Conservation (phyloP, 768 basidiomycete genomes). For the Amanita polypyramis region DNA sequence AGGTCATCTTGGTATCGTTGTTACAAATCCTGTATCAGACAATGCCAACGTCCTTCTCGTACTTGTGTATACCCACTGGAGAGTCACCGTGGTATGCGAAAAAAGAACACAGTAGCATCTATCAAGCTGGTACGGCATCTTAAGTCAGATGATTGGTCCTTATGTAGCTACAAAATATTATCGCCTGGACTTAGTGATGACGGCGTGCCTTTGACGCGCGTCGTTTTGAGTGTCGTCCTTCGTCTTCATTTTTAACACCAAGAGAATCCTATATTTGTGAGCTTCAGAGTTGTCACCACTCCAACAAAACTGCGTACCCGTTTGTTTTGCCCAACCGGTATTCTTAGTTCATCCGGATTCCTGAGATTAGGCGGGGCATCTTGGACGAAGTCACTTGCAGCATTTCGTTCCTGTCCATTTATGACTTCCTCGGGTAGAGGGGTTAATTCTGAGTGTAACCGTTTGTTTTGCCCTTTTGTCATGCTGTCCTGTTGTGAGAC, state of each 20-base stretch:
- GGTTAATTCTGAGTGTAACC: slow-evolving; percentile 31
- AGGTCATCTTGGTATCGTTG: slow-evolving; percentile 20
- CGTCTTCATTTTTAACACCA: background rate
- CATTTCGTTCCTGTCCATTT: background rate
- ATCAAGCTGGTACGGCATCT: no score
- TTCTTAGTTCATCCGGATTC: background rate
- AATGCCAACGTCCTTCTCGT: slow-evolving; percentile 61
- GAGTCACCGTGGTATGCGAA: slow-evolving; percentile 61
- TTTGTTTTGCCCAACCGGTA: background rate
- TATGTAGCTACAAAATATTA: background rate
- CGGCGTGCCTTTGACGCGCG: slow-evolving; percentile 4
- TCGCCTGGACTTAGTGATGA: background rate
- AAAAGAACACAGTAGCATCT: slow-evolving; percentile 26
- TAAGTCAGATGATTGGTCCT: slow-evolving; percentile 3
- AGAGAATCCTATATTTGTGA: background rate
- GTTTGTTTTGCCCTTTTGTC: slow-evolving; percentile 26
- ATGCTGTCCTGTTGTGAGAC: slow-evolving; percentile 14
- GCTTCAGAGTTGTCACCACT: background rate
- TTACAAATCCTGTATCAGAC: slow-evolving; percentile 26
- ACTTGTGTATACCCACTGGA: slow-evolving; percentile 64
- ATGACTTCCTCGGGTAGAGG: slow-evolving; percentile 28
- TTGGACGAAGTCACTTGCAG: background rate
- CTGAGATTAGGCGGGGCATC: background rate
- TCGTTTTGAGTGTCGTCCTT: slow-evolving; percentile 1
- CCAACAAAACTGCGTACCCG: background rate